Percentiles rank a stretch among this genome's conserved stretches.
phyloP scores from a whole-genome alignment of 1,139 yeast genomes.

The Meyerozyma guilliermondii region DNA sequence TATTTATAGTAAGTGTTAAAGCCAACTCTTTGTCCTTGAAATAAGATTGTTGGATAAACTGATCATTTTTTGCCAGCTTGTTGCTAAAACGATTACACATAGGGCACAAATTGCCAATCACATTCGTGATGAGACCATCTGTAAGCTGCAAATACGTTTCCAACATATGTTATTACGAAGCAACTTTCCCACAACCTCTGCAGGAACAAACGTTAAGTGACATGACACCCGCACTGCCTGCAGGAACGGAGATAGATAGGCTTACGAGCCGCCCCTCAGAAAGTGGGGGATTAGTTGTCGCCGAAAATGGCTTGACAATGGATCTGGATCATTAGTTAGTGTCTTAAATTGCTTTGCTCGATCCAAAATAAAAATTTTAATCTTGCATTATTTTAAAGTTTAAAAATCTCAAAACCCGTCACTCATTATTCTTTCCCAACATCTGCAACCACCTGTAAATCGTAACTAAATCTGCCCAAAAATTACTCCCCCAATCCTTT shows the following conservation, averaged over 20 bases:
- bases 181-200: background rate
- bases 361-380: no score
- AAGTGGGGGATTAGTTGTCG: no score
- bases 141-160: background rate
- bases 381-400: no score
- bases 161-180: background rate
- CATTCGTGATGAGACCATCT: background rate
- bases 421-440: no score
- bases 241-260: background rate
- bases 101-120: conserved; percentile 1
- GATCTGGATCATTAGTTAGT: no score
- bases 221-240: background rate
- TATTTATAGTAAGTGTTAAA: conserved; percentile 10
- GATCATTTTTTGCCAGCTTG: conserved; percentile 4
- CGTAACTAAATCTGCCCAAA: no score
- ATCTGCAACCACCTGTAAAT: no score
- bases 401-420: no score
- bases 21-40: conserved; percentile 6
- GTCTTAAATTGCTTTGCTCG: no score
- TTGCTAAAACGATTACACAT: conserved; percentile 1
- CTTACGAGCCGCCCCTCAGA: no score
- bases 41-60: conserved; percentile 1
- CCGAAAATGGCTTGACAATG: no score
- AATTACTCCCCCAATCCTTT: no score
- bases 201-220: background rate